phyloP scores from a whole-genome alignment of 176 grass and related monocot genomes.

The Oryza officinalis region DNA sequence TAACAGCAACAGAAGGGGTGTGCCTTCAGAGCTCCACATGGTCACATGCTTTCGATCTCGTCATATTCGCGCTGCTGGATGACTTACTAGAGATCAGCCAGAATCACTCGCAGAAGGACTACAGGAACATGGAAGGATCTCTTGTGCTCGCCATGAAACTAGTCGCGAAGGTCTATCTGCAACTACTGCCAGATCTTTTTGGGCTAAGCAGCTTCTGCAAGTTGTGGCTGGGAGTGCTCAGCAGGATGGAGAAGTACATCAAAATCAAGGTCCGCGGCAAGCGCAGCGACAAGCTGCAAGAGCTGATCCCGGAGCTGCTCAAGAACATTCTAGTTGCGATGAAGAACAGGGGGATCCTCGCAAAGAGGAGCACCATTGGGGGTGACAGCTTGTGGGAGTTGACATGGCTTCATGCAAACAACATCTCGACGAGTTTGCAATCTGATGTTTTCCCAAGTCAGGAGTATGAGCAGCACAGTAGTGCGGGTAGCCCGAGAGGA shows the following conservation, averaged over 20 bases:
- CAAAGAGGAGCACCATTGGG: slow-evolving; percentile 86
- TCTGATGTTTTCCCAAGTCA: slow-evolving; percentile 74
- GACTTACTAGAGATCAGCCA: slow-evolving; percentile 79
- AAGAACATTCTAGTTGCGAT: slow-evolving; percentile 72
- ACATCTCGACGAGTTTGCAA: slow-evolving; percentile 72
- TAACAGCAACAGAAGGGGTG: slow-evolving; percentile 69
- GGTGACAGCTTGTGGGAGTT: slow-evolving; percentile 96
- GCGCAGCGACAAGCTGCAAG: slow-evolving; percentile 88
- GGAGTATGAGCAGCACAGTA: slow-evolving; percentile 59
- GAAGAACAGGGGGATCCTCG: slow-evolving; percentile 89
- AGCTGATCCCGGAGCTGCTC: slow-evolving; percentile 80
- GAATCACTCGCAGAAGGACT: slow-evolving; percentile 90
- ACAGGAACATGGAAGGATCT: slow-evolving; percentile 89
- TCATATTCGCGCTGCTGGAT: slow-evolving; percentile 84
- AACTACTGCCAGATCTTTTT: slow-evolving; percentile 69
- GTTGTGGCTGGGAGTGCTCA: slow-evolving; percentile 88
- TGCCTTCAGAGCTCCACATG: slow-evolving; percentile 68
- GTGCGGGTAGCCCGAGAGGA: slow-evolving; percentile 34
- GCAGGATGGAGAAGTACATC: slow-evolving; percentile 93
- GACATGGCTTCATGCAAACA: slow-evolving; percentile 91
- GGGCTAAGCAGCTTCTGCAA: slow-evolving; percentile 90
- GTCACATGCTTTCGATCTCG: slow-evolving; percentile 79
- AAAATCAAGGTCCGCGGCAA: slow-evolving; percentile 90
- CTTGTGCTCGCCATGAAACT: slow-evolving; percentile 79
- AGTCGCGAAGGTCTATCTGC: slow-evolving; percentile 70